Evolutionary conservation across 768 basidiomycete genomes (phyloP).

Genomic region (Tephrocybe sp.): DNA sequence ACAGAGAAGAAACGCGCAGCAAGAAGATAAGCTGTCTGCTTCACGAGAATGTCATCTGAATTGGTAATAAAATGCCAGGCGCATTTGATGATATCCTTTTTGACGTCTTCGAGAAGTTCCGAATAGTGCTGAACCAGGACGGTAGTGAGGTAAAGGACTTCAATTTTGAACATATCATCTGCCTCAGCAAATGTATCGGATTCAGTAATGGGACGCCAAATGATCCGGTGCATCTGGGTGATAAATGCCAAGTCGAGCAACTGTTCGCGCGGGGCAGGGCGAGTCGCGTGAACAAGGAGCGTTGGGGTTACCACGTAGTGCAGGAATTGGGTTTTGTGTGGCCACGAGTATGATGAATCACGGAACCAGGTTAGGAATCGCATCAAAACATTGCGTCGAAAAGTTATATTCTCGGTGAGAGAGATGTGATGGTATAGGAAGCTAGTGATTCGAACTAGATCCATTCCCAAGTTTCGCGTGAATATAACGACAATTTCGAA

Average conservation of each 20-base stretch:
- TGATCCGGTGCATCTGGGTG: constrained; percentile 59
- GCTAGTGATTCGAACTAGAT: constrained; percentile 71
- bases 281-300: constrained; percentile 72
- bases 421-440: constrained; percentile 90
- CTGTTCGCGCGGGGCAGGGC: constrained; percentile 46
- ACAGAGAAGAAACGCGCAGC: constrained; percentile 89
- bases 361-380: constrained; percentile 87
- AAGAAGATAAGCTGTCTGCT: constrained; percentile 88
- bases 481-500: constrained; percentile 86
- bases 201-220: constrained; percentile 81
- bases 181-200: constrained; percentile 47
- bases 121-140: constrained; percentile 84
- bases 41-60: constrained; percentile 86
- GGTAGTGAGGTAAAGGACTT: constrained; percentile 86
- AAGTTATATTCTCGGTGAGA: constrained; percentile 59
- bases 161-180: constrained; percentile 88
- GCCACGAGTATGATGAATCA: constrained; percentile 56
- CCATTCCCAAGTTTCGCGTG: constrained; percentile 76
- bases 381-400: constrained; percentile 78
- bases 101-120: constrained; percentile 71
- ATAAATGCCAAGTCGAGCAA: constrained; percentile 75
- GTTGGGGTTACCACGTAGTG: constrained; percentile 87
- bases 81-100: constrained; percentile 91
- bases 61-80: constrained; percentile 83
- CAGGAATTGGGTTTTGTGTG: constrained; percentile 76